Evolutionary conservation across 768 basidiomycete genomes (phyloP).

Genomic region (Auricularia sp.): DNA sequence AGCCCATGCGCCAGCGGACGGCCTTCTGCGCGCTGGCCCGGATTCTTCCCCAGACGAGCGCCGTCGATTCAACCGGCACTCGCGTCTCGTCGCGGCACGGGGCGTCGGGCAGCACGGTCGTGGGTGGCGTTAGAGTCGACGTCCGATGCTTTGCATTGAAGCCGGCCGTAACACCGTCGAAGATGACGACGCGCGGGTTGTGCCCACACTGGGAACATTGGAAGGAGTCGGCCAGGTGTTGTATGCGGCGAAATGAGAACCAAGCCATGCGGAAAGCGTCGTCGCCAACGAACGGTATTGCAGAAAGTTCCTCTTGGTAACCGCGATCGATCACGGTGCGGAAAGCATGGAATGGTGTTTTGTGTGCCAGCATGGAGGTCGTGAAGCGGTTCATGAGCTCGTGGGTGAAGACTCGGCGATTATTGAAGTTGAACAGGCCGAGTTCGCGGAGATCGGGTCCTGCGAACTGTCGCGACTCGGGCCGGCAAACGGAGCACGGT

Average conservation of each 20-base stretch:
- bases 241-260: slow-evolving; percentile 10
- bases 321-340: slow-evolving; percentile 3
- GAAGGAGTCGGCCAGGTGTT: slow-evolving; percentile 8
- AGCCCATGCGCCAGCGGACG: neutral
- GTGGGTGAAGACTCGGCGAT: slow-evolving; percentile 11
- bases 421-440: slow-evolving; percentile 14
- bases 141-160: neutral
- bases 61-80: neutral
- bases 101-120: neutral
- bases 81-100: neutral
- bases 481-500: neutral
- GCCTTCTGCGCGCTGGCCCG: neutral
- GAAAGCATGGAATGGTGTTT: slow-evolving; percentile 13
- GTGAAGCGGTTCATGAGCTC: slow-evolving; percentile 14
- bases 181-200: slow-evolving; percentile 9
- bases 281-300: slow-evolving; percentile 6
- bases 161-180: slow-evolving; percentile 5
- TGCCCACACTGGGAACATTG: slow-evolving; percentile 9
- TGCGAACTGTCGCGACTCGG: neutral
- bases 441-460: slow-evolving; percentile 10
- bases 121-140: neutral
- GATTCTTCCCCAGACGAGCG: neutral
- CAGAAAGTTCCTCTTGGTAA: slow-evolving; percentile 4
- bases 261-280: slow-evolving; percentile 12
- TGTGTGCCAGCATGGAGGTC: slow-evolving; percentile 8